Base-by-base conservation (phyloP, 441 rosid genomes). In the Breynia disticha region DNA sequence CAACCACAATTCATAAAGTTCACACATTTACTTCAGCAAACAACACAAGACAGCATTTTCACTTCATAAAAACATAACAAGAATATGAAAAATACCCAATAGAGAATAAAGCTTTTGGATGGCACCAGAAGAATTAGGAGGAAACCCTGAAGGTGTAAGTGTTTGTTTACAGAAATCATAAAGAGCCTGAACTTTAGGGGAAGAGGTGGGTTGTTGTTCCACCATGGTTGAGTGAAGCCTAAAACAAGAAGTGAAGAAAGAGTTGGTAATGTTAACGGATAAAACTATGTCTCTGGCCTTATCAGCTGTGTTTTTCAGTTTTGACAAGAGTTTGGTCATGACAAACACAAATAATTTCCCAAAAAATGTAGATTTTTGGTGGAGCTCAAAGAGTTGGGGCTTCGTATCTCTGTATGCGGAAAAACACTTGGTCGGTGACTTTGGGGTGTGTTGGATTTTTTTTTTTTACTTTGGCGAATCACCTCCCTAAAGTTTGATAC, bases 101-200 rank as follows among this genome's bases (percentile, higher is more conserved):
- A 83, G 75, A 69, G 90, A 87, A 64, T 67, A 67, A 62, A 88
- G 57, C 52, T 70, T 73, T 48, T 68, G 74, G 54, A 73, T 61
- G 45, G 81, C 66, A 46, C 65, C 78, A 47, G 85, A 60, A 55
- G 95, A 72, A 21, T 79, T 46, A 59, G 79, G 68, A 53, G 80
- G 52, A 1, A 59, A 43, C 16, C 60, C 74, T 5, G 84, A 76
- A 16, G 90, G 81, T 32, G 80, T 67, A 59, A 80, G 74, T 50
- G 67, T 80, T 55, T 46, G 69, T 7, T 70, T 64, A 73, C 94
- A 87, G 50, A 83, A 75, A 14, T 85, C 86, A 64, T 76, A 83
- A 11, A 83, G 72, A 62, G 75, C 74, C 68, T 85, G 90, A 35
- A 87, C 73, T 64, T 78, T 83, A 21, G 90, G 49, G 13, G 60